Evolutionary conservation across 495 filamentous ascomycete genomes (phyloP), one percentile per base, ranked within the genome.

Genomic region (Aspergillus egyptiacus): DNA sequence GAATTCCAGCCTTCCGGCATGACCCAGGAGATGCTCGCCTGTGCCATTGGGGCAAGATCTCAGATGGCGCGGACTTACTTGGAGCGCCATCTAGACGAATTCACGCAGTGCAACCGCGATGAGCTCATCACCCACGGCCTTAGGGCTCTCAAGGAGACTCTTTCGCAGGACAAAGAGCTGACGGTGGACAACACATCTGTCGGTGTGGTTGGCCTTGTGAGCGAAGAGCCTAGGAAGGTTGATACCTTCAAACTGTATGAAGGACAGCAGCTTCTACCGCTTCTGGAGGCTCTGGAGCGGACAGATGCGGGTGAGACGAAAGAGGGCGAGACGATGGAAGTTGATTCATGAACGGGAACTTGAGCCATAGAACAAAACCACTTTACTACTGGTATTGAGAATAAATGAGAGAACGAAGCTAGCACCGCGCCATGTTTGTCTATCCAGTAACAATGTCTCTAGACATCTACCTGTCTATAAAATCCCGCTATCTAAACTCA

Each of bases 41-140:
- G 89, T 61, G 90, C 89, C 22, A 98, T 98, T 64, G 93, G 93
- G 19, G 93, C 93, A 33, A 80, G 93, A 55, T 91, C 85, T 56
- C 93, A 98, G 75, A 96, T 95, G 85, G 94, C 93, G 4, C 77
- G 93, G 51, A 98, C 93, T 42, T 98, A 97, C 69, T 70, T 98
- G 42, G 93, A 98, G 77, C 77, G 89, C 66, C 84, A 94, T 69
- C 72, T 95, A 36, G 91, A 93, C 35, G 69, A 82, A 60, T 96
- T 98, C 66, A 70, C 74, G 53, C 76, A 76, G 45, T 79, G 80
- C 54, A 74, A 68, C 35, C 78, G 86, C 49, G 91, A 96, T 59
- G 88, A 95, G 71, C 74, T 98, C 57, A 80, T 97, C 55, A 80
- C 76, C 59, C 94, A 98, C 74, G 94, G 91, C 22, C 70, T 98